Evolutionary conservation across 805 yeast species (phyloP), one percentile per base, ranked within the genome.

Genomic region (Wickerhamomyces strasburgensis): DNA sequence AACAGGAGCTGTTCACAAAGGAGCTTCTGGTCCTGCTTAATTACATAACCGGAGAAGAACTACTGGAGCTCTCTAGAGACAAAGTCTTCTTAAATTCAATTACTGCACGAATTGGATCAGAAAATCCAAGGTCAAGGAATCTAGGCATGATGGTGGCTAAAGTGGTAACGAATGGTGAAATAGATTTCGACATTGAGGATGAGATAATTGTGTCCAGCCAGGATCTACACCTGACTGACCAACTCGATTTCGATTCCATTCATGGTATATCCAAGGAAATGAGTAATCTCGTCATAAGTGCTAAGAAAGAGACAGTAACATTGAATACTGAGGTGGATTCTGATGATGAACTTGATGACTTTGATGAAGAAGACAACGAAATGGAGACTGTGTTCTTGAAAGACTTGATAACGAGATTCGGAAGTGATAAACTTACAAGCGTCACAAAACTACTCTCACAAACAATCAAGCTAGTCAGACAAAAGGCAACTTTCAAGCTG

Each of bases 301-400:
- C 42, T 3, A 34, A 40, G 9, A 36, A 51, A 17, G 38, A 27
- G 4, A 42, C 42, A 1, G 43, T 29, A 5, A 33, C 24, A 7
- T 14, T 26, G 21, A 58, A 49, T 35, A 52, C 52, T 39, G 62
- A 52, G 25, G 60, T 56, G 27, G 62, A 57, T 6, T 34, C 35
- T 15, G 49, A 43, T 23, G 45, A 39, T 19, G 39, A 60, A 14
- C 65, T 61, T 25, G 57, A 50, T 5, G 61, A 58, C 7, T 49
- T 56, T 17, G 67, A 60, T 25, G 59, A 50, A 3, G 62, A 58
- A 5, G 52, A 47, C 5, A 55, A 47, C 1, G 21, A 48, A 6
- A 60, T 59, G 35, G 78, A 75, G 17, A 80, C 81, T 13, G 81
- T 85, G 2, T 90, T 86, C 49, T 59, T 90, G 27, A 80, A 83